Percentiles rank a stretch among this genome's conserved stretches.
Conservation (phyloP, 208 protist genomes). For the Angomonas deanei region DNA sequence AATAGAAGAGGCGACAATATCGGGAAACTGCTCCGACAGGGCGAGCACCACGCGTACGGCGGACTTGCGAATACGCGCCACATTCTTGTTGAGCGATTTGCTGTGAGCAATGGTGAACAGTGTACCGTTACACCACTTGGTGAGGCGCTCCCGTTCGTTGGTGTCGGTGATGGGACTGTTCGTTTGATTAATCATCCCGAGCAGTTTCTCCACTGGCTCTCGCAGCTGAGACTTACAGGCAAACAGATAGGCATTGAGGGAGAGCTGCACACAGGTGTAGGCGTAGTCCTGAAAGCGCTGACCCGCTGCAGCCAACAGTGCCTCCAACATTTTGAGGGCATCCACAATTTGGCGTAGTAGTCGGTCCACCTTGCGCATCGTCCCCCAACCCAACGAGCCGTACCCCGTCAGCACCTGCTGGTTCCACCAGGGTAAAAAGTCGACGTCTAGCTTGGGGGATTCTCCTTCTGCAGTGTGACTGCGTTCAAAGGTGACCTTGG, state of each 20-base stretch:
- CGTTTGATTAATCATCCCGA: background rate
- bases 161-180: background rate
- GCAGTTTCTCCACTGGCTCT: constrained; percentile 16
- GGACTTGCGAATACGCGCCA: constrained; percentile 48
- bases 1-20: constrained; percentile 44
- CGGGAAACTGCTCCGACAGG: constrained; percentile 81
- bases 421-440: constrained; percentile 11
- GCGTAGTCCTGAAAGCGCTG: constrained; percentile 60
- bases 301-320: constrained; percentile 62
- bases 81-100: constrained; percentile 31
- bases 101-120: constrained; percentile 25
- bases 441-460: constrained; percentile 2
- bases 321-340: constrained; percentile 54
- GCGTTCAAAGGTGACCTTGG: constrained; percentile 22
- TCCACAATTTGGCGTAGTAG: constrained; percentile 50
- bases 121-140: constrained; percentile 19
- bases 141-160: constrained; percentile 8
- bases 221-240: constrained; percentile 57
- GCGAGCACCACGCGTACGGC: constrained; percentile 41
- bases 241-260: constrained; percentile 70
- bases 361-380: constrained; percentile 48
- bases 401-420: background rate
- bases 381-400: constrained; percentile 7
- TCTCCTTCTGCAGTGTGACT: background rate
- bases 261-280: constrained; percentile 49